A percentile compares a stretch with the other conserved stretches of the same genome.
phyloP scores from a whole-genome alignment of 768 basidiomycete genomes.

The Pisolithus albus region DNA sequence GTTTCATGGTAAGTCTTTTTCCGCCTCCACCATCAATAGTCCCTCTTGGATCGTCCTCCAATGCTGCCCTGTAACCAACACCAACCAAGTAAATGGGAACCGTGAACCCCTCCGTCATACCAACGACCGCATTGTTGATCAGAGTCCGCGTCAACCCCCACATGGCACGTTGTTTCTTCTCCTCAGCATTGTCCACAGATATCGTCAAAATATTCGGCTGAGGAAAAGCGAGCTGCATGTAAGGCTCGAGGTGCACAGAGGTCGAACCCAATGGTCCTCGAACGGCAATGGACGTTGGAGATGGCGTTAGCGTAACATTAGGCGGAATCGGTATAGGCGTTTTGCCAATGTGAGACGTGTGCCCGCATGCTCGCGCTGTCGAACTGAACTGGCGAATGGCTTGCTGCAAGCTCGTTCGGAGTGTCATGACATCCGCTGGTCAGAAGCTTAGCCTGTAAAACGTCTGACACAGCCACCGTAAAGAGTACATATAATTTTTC shows the following conservation, averaged over 20 bases:
- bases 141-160: constrained; percentile 95
- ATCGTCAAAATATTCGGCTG: constrained; percentile 30
- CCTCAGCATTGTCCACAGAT: constrained; percentile 48
- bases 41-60: constrained; percentile 75
- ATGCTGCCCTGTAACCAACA: constrained; percentile 84
- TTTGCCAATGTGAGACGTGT: constrained; percentile 54
- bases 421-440: constrained; percentile 7
- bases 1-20: constrained; percentile 78
- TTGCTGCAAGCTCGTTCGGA: constrained; percentile 13
- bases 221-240: constrained; percentile 35
- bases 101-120: constrained; percentile 84
- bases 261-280: constrained; percentile 51
- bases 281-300: constrained; percentile 41
- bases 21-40: constrained; percentile 51
- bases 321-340: constrained; percentile 52
- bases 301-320: constrained; percentile 36
- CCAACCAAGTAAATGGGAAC: constrained; percentile 86
- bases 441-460: not conserved
- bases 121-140: constrained; percentile 82
- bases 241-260: constrained; percentile 40
- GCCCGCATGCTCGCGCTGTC: constrained; percentile 40
- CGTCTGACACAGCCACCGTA: not conserved
- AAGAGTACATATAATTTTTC: not conserved
- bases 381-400: constrained; percentile 41
- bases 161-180: constrained; percentile 77